phyloP scores from a whole-genome alignment of 305 asterid genomes.

The Solanum hybrid region DNA sequence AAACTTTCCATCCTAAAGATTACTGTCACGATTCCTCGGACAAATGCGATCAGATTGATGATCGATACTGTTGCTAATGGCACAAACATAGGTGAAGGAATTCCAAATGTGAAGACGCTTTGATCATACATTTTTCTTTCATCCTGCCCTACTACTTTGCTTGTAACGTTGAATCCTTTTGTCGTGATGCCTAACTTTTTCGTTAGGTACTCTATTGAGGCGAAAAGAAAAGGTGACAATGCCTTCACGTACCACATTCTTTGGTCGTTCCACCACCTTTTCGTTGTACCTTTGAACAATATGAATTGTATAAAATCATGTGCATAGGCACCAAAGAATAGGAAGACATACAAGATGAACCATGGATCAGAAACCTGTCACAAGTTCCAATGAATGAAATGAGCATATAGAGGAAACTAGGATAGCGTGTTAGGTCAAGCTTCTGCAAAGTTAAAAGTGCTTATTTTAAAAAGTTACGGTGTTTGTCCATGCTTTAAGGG shows the following conservation, averaged over 20 bases:
- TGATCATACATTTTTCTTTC: slow-evolving; percentile 45
- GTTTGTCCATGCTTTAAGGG: not conserved
- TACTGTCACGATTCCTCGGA: slow-evolving; percentile 14
- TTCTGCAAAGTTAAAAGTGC: not conserved
- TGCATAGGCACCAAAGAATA: slow-evolving; percentile 57
- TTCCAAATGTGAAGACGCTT: slow-evolving; percentile 56
- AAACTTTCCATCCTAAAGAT: slow-evolving; percentile 5
- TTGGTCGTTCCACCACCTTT: slow-evolving; percentile 79
- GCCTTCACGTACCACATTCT: slow-evolving; percentile 64
- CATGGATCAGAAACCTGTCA: slow-evolving; percentile 38
- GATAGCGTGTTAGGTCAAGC: not conserved
- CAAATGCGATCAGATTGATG: slow-evolving; percentile 34
- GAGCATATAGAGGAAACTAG: not conserved
- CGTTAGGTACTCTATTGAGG: slow-evolving; percentile 23
- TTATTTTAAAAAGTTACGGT: not conserved
- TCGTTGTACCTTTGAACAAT: slow-evolving; percentile 23
- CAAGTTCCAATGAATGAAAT: not conserved
- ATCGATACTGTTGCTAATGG: slow-evolving; percentile 34
- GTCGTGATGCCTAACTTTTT: slow-evolving; percentile 48
- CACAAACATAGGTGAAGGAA: slow-evolving; percentile 48
- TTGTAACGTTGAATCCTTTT: slow-evolving; percentile 62
- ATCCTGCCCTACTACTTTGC: slow-evolving; percentile 60
- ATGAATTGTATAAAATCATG: slow-evolving; percentile 62
- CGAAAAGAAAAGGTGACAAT: slow-evolving; percentile 31
- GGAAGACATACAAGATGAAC: slow-evolving; percentile 41